phyloP scores from a whole-genome alignment of 768 basidiomycete genomes.

The Porphyrellus cyaneotinctus region DNA sequence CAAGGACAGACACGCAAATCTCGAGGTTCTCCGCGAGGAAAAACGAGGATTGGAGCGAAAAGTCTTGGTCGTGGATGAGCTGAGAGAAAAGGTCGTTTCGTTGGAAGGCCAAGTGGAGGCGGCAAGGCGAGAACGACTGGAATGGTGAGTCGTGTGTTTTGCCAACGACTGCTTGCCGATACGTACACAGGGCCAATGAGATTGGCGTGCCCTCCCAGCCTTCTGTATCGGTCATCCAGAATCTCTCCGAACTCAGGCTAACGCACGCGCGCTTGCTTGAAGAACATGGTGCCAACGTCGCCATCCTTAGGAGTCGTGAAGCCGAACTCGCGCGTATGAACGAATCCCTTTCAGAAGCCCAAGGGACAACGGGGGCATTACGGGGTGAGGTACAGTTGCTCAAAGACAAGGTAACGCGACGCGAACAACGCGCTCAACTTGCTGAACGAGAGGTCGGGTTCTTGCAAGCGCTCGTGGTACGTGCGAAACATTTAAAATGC shows the following conservation, averaged over 20 bases:
- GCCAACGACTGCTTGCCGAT: neutral
- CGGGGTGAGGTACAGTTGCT: conserved; percentile 36
- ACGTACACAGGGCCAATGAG: conserved; percentile 35
- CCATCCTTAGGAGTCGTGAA: conserved; percentile 51
- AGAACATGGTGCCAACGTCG: conserved; percentile 56
- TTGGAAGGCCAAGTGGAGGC: conserved; percentile 68
- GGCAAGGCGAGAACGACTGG: conserved; percentile 50
- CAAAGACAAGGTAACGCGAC: conserved; percentile 36
- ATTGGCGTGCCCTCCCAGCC: conserved; percentile 40
- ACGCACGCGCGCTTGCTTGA: conserved; percentile 62
- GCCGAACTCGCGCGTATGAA: conserved; percentile 44
- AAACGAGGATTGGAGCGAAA: conserved; percentile 60
- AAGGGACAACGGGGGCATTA: conserved; percentile 30
- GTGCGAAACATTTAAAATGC: conserved; percentile 22
- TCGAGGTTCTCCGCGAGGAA: conserved; percentile 73
- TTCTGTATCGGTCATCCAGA: conserved; percentile 53
- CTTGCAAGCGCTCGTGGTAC: conserved; percentile 60
- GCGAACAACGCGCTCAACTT: conserved; percentile 38
- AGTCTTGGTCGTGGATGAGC: conserved; percentile 45
- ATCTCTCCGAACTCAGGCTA: conserved; percentile 56
- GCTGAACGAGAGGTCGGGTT: conserved; percentile 65
- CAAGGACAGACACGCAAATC: conserved; percentile 51
- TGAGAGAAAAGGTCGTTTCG: conserved; percentile 51
- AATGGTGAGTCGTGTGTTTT: conserved; percentile 41
- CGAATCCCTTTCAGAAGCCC: conserved; percentile 35